Base-by-base conservation (phyloP, 768 basidiomycete species). In the Suillus decipiens region DNA sequence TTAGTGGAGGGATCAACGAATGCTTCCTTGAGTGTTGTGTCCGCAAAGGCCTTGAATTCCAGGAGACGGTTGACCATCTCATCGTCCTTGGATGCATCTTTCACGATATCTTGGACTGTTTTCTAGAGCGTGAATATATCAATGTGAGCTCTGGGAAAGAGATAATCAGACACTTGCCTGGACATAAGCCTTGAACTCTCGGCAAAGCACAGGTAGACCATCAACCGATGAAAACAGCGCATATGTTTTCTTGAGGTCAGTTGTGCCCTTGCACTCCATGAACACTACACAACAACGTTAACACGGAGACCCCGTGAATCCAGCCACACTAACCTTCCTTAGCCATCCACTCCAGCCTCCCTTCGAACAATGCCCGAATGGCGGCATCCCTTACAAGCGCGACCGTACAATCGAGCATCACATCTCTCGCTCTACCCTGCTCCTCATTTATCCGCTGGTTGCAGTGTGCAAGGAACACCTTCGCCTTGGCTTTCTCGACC, bases 11-110 rank as follows among this genome's bases (percentile, higher is more conserved):
- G 53, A 45, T 78, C 78, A 19, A 82, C 68, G 73, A 93, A 93
- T 43, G 85, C 81, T 0, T 74, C 72, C 5, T 69, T 69, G 42
- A 89, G 79, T 6, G 84, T 75, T 0, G 72, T 70, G 66, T 90
- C 85, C 2, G 83, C 81, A 41, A 84, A 80, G 7, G 79, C 70
- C 70, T 90, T 92, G 77, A 92, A 86, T 10, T 83, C 77, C 41
- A 95, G 81, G 0, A 96, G 82, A 22, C 82, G 79, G 22, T 84
- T 79, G 4, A 96, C 88, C 92, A 96, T 95, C 22, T 83, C 79
- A 12, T 91, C 92, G 61, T 95, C 94, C 15, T 77, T 78, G 6
- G 76, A 76, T 3, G 68, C 66, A 68, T 92, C 88, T 54, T 81
- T 84, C 63, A 95, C 89, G 63, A 95, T 88, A n/a, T 70, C 67